phyloP scores from a whole-genome alignment of 1,139 yeast species.

The Saccharomycopsis hybrid region DNA sequence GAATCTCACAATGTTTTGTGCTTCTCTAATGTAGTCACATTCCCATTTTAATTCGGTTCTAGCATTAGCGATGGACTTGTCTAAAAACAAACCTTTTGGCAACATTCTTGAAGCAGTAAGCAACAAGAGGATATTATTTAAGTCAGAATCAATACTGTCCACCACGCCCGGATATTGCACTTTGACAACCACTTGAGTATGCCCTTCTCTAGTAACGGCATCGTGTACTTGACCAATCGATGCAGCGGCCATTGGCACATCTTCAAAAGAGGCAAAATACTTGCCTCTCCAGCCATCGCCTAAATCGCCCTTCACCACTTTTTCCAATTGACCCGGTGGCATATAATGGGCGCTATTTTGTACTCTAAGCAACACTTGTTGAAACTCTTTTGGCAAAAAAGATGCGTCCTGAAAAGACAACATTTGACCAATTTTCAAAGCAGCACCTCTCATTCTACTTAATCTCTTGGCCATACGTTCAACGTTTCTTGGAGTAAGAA shows the following conservation, averaged over 20 bases:
- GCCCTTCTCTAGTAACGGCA: slow-evolving; percentile 57
- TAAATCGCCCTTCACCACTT: slow-evolving; percentile 64
- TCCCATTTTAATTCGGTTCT: slow-evolving; percentile 95
- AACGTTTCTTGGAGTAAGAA: slow-evolving; percentile 75
- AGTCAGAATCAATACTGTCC: slow-evolving; percentile 86
- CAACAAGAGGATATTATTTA: slow-evolving; percentile 74
- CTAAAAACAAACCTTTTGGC: slow-evolving; percentile 89
- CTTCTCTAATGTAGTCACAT: slow-evolving; percentile 91
- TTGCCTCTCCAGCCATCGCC: slow-evolving; percentile 75
- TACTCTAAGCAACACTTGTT: slow-evolving; percentile 70
- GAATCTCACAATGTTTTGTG: slow-evolving; percentile 68
- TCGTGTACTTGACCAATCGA: slow-evolving; percentile 95
- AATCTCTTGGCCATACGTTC: slow-evolving; percentile 84
- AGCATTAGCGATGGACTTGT: slow-evolving; percentile 89
- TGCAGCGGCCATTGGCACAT: slow-evolving; percentile 94
- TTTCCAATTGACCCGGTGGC: slow-evolving; percentile 87
- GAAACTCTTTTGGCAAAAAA: slow-evolving; percentile 79
- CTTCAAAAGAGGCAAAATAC: slow-evolving; percentile 67
- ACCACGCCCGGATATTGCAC: slow-evolving; percentile 99
- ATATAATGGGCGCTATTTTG: slow-evolving; percentile 95
- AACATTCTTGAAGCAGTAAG: slow-evolving; percentile 80
- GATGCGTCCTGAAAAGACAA: slow-evolving; percentile 87
- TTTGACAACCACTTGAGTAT: slow-evolving; percentile 84
- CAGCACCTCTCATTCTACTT: slow-evolving; percentile 97
- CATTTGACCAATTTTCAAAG: slow-evolving; percentile 92